A percentile compares a stretch with the other conserved stretches of the same genome.
phyloP scores from a whole-genome alignment of 2,329 filamentous ascomycete genomes.

The Colletotrichum neosansevieriae region DNA sequence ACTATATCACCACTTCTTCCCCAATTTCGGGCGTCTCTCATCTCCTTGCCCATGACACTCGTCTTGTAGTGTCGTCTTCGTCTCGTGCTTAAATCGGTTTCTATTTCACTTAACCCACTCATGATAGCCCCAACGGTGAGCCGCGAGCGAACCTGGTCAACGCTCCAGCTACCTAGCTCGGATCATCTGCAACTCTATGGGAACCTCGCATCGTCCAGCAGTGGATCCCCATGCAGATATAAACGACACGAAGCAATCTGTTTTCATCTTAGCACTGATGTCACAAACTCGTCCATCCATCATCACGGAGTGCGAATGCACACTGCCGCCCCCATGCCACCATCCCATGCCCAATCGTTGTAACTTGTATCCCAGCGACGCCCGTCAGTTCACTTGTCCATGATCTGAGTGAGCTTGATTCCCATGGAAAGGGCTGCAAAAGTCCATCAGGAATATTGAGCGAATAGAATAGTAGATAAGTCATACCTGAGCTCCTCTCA shows the following conservation, averaged over 20 bases:
- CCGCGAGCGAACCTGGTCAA: background rate
- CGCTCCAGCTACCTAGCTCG: background rate
- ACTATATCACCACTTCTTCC: too few relatives aligned
- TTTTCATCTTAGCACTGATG: conserved; percentile 28
- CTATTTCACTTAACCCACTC: background rate
- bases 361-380: background rate
- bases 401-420: conserved; percentile 6
- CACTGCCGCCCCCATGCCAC: background rate
- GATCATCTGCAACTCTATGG: conserved; percentile 6
- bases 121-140: background rate
- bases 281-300: conserved; percentile 15
- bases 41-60: background rate
- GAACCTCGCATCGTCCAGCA: background rate
- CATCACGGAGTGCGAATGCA: background rate
- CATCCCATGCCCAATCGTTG: conserved; percentile 10
- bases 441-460: background rate
- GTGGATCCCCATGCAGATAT: background rate
- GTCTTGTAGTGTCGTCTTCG: background rate
- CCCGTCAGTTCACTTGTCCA: background rate
- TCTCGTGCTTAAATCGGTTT: too few relatives aligned
- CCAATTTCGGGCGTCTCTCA: background rate
- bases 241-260: conserved; percentile 2
- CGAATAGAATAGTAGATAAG: background rate
- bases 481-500: background rate
- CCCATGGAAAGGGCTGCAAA: conserved; percentile 6